Evolutionary conservation across 176 grass and related monocot genomes (phyloP), one percentile per base, ranked within the genome.

Genomic region (Carex pumila): DNA sequence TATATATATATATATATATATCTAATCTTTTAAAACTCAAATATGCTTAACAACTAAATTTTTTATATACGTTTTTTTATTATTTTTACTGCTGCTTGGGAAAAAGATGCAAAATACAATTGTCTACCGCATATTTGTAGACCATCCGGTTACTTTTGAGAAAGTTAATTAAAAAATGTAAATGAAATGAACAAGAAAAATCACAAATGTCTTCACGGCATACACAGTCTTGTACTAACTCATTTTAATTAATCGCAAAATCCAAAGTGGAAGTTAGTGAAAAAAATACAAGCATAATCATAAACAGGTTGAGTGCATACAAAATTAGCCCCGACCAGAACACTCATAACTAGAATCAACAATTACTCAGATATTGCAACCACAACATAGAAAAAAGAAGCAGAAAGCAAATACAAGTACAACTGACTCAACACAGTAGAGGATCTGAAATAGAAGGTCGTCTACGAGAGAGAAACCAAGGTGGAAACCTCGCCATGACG

Each of bases 351-450:
- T 25, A 0, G 25, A 25, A 25, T 25, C 25, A 25, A 25, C 0
- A 25, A 25, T 25, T 25, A 25, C 65, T 91, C 54, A 91, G 64
- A 93, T 64, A 77, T 88, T 69, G 30, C 79, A 79, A 50, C 65
- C 83, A 12, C 86, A 84, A 86, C 80, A 94, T 73, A 89, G 85
- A 82, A 91, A 94, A 71, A 85, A 94, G 67, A n/a, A 74, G 31
- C 83, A 86, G 43, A 94, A 71, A 53, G 83, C 90, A 65, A 65
- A 60, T 58, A 89, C 86, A 87, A 94, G 92, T 75, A 94, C 62
- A 71, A 92, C 84, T 65, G 88, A 76, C 85, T 97, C 93, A 10
- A 94, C 61, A 45, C 84, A 85, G 84, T 90, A 94, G 17, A 92
- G 87, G 37, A 97, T 56, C 59, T 79, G 90, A 88, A 94, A 94